Percentiles rank a stretch among this genome's conserved stretches.
These are phyloP conservation scores for Coniochaeta hoffmannii DNA, from an alignment of 2,329 filamentous ascomycete species.

Conservation along the genomic window DNA sequence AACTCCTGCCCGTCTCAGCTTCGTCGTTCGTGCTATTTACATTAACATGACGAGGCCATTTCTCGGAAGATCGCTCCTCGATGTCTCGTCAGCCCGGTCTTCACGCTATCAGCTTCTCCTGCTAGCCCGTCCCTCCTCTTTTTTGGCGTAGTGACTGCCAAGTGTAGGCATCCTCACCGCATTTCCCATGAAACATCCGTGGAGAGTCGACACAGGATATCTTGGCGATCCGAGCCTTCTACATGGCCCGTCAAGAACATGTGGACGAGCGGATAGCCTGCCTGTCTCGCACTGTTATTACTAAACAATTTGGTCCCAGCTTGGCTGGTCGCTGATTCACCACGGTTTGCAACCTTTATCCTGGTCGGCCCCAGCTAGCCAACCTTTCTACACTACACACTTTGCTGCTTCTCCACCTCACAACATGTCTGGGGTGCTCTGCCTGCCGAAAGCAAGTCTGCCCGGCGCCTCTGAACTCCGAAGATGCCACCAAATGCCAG, in stretches of 20 bases:
- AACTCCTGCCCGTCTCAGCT: background rate
- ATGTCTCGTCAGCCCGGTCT: background rate
- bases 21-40: background rate
- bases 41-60: background rate
- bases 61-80: background rate
- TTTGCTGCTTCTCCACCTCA: constrained; percentile 1
- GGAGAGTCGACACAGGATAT: background rate
- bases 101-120: background rate
- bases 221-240: background rate
- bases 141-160: background rate
- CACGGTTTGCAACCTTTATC: background rate
- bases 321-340: background rate
- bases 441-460: no score
- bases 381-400: background rate
- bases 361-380: background rate
- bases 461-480: background rate
- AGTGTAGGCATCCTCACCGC: background rate
- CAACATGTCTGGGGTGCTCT: background rate
- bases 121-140: background rate
- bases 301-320: background rate
- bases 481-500: background rate
- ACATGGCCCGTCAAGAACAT: background rate
- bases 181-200: no score
- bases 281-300: background rate
- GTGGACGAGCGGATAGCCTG: background rate